Base-by-base conservation (phyloP, 2,329 filamentous ascomycete genomes). In the Colletotrichum sp. region DNA sequence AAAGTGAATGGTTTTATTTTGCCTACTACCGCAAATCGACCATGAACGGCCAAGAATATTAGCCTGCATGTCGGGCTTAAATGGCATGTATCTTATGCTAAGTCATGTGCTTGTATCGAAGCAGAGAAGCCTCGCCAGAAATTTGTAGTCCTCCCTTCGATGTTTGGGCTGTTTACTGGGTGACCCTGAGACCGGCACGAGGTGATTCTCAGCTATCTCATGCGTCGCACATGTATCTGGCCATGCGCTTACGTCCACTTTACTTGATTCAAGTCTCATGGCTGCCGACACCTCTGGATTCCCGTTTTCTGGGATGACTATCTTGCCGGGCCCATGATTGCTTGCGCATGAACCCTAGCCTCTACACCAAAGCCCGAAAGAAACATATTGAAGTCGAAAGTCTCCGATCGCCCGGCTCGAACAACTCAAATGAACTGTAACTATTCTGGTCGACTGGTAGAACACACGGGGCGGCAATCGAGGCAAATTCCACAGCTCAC, bases 101-200 rank as follows among this genome's bases (percentile, higher is more conserved):
- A 3, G 43, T 8, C 43, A 64, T 70, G n/a, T 28, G 43, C 24
- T n/a, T 58, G 4, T 32, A 26, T 21, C 6, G 43, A 52, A 52
- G 43, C 0, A 52, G n/a, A 0, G 9, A 43, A 52, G 0, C n/a
- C 18, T 48, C 4, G 2, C 36, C 2, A 43, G 2, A 18, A 43
- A 18, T 18, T 3, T 2, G 16, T 18, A 43, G 18, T n/a, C 9
- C 38, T 6, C 38, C 18, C 5, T 48, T 12, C 38, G 5, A 21
- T 48, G 43, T 48, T 48, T 12, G 18, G 10, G 10, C n/a, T 21
- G 18, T 21, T 48, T 3, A 2, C 3, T 48, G 3, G n/a, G 43
- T 21, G 43, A 48, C 0, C 7, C 43, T 48, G n/a, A 18, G 7
- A 48, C 18, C 5, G 43, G 43, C 43, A 48, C 43, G 18, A 48